Percentiles rank a stretch among this genome's conserved stretches.
These are phyloP conservation scores for Ophiocordyceps camponoti-floridani DNA, from an alignment of 2,329 filamentous ascomycete species.

Conservation along the genomic window DNA sequence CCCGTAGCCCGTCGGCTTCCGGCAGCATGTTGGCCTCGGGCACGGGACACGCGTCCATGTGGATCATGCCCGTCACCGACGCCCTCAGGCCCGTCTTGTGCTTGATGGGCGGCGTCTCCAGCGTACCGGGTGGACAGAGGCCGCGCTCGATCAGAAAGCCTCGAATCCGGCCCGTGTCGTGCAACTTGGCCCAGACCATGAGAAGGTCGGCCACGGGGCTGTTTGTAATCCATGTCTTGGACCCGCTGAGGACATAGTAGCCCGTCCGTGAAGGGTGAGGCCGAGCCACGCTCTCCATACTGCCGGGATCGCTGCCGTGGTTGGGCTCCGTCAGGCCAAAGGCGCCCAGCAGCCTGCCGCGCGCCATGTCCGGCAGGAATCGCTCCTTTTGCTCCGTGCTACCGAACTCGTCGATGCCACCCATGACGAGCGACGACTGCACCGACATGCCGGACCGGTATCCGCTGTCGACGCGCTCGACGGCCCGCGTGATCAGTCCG, in stretches of 20 bases:
- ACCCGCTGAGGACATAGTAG: constrained; percentile 59
- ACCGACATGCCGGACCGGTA: constrained; percentile 90
- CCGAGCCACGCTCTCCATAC: constrained; percentile 78
- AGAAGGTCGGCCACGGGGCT: constrained; percentile 75
- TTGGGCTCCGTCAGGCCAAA: constrained; percentile 89
- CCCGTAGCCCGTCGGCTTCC: constrained; percentile 65
- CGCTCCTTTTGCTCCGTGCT: constrained; percentile 75
- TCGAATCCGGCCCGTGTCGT: constrained; percentile 81
- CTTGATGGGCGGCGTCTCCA: constrained; percentile 84
- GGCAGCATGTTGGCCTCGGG: constrained; percentile 89
- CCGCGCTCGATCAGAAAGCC: constrained; percentile 81
- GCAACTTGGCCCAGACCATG: constrained; percentile 82
- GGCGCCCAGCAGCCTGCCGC: constrained; percentile 65
- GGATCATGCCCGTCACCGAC: constrained; percentile 95
- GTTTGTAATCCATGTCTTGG: constrained; percentile 95
- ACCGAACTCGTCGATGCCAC: constrained; percentile 75
- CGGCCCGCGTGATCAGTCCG: constrained; percentile 78
- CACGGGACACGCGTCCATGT: constrained; percentile 79
- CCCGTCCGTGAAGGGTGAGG: constrained; percentile 72
- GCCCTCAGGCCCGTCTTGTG: constrained; percentile 90
- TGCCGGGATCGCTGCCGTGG: constrained; percentile 79
- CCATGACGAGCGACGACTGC: constrained; percentile 86
- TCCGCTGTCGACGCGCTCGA: constrained; percentile 80
- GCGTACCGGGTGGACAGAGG: constrained; percentile 68
- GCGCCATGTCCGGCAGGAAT: constrained; percentile 64